Conservation (phyloP, 352 stramenopile species). For the Phytophthora citrophthora region DNA sequence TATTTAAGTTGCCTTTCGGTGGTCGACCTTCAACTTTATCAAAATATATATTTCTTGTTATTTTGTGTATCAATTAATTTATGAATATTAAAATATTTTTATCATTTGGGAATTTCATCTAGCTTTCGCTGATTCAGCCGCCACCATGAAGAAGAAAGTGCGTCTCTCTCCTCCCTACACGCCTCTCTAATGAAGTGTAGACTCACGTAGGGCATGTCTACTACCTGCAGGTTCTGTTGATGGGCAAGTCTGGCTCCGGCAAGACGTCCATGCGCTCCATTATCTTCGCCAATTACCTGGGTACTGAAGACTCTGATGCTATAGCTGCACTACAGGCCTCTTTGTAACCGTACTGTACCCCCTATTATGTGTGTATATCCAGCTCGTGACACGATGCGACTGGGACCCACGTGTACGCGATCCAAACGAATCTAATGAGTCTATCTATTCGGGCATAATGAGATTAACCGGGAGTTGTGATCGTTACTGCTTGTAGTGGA, state of each 20-base stretch:
- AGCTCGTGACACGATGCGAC: slow-evolving; percentile 97
- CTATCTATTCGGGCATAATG: neutral
- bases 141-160: slow-evolving; percentile 72
- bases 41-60: neutral
- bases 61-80: neutral
- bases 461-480: slow-evolving; percentile 5
- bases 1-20: slow-evolving; percentile 14
- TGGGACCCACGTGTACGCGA: slow-evolving; percentile 92
- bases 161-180: neutral
- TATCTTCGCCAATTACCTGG: slow-evolving; percentile 99
- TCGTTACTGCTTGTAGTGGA: slow-evolving; percentile 66
- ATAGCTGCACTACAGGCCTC: neutral
- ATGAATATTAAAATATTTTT: no score
- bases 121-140: neutral
- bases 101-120: no score
- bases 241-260: slow-evolving; percentile 95
- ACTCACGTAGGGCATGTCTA: neutral
- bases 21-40: neutral
- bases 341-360: neutral
- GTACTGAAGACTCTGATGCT: slow-evolving; percentile 30
- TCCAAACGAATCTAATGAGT: neutral
- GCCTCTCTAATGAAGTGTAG: neutral
- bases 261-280: slow-evolving; percentile 99
- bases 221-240: slow-evolving; percentile 90
- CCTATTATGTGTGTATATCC: neutral